Percentiles rank a stretch among this genome's conserved stretches.
These are phyloP conservation scores for Lasiodiplodia gonubiensis DNA, from an alignment of 2,329 filamentous ascomycete genomes.

Conservation along the genomic window DNA sequence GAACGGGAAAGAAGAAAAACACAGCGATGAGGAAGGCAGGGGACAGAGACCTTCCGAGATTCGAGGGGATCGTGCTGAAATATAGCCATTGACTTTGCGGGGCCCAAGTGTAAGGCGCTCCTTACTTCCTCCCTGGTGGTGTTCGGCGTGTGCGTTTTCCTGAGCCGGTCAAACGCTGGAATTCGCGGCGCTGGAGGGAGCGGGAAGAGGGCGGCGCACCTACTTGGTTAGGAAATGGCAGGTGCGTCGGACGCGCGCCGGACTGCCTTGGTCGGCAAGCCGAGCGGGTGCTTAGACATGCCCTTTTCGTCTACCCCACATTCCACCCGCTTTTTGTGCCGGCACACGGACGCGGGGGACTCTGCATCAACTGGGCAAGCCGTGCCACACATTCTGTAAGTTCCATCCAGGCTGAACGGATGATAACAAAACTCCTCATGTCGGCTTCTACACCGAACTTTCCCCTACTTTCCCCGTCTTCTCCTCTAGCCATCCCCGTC, in stretches of 20 bases:
- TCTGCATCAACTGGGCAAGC: background rate
- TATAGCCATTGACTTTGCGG: slow-evolving; percentile 11
- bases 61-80: slow-evolving; percentile 1
- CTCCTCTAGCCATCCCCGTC: background rate
- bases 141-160: background rate
- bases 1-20: background rate
- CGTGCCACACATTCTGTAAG: background rate
- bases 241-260: background rate
- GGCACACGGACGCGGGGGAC: slow-evolving; percentile 1
- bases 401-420: background rate
- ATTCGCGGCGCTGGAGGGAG: background rate
- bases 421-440: slow-evolving; percentile 6
- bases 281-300: slow-evolving; percentile 6
- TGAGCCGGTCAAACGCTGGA: background rate
- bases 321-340: background rate
- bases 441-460: background rate
- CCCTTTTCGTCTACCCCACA: slow-evolving; percentile 19
- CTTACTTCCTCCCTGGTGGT: background rate
- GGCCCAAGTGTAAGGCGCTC: background rate
- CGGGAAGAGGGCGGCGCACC: slow-evolving; percentile 6
- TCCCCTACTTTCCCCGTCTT: background rate
- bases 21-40: background rate
- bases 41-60: background rate
- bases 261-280: background rate
- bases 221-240: background rate